Percentiles rank a stretch among this genome's conserved stretches.
Conservation (phyloP, 148 eudicot species). For the Chenopodium album region DNA sequence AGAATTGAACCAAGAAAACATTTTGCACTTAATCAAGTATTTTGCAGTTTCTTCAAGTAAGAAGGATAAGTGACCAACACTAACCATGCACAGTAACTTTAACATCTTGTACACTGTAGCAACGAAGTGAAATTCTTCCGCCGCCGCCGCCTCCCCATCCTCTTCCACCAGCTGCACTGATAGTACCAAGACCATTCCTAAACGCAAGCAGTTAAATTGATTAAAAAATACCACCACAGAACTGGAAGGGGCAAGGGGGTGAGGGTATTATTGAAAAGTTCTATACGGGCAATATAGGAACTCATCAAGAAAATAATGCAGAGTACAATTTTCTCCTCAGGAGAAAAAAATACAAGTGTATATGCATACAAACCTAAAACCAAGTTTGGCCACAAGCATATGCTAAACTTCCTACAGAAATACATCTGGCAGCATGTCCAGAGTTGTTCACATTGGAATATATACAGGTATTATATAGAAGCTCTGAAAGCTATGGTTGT, state of each 20-base stretch:
- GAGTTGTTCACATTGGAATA: not conserved
- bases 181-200: conserved; percentile 72
- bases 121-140: conserved; percentile 68
- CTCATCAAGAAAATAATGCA: not conserved
- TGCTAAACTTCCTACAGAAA: not conserved
- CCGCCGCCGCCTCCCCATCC: conserved; percentile 96
- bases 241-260: not conserved
- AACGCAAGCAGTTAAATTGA: not conserved
- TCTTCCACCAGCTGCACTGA: conserved; percentile 86
- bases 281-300: no score
- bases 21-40: not conserved
- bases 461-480: no score
- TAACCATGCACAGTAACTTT: conserved; percentile 67
- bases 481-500: not conserved
- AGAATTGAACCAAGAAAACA: not conserved
- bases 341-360: no score
- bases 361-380: no score
- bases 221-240: conserved; percentile 8
- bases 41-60: not conserved
- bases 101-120: conserved; percentile 77
- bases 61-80: conserved; percentile 29
- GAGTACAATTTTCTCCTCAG: no score
- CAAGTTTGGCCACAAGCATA: not conserved
- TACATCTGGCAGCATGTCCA: not conserved
- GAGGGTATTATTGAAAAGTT: not conserved